A percentile compares a stretch with the other conserved stretches of the same genome.
Evolutionary conservation across 306 rosid species (phyloP).

Genomic region (Albizia julibrissin): DNA sequence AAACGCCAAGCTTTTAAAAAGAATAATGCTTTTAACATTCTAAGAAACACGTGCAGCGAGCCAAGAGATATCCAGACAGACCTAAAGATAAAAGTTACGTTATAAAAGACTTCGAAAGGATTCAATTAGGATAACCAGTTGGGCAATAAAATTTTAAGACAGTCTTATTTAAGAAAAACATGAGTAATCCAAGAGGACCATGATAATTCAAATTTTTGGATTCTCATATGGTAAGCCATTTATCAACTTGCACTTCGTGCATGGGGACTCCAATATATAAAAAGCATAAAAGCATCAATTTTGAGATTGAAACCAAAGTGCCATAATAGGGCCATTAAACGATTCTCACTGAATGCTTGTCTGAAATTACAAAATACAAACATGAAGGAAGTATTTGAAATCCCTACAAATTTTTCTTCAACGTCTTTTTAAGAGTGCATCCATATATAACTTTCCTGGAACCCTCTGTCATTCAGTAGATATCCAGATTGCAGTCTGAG

Average conservation of each 20-base stretch:
- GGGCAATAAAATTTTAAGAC: neutral
- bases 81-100: neutral
- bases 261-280: neutral
- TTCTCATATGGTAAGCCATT: neutral
- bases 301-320: neutral
- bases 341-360: constrained; percentile 26
- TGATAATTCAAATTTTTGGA: neutral
- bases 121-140: neutral
- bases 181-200: neutral
- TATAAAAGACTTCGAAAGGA: neutral
- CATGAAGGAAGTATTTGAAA: constrained; percentile 35
- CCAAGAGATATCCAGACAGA: neutral
- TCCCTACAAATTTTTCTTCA: constrained; percentile 37
- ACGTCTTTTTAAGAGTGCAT: constrained; percentile 69
- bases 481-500: constrained; percentile 5
- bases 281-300: constrained; percentile 3
- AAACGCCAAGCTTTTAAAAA: neutral
- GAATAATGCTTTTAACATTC: neutral
- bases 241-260: constrained; percentile 1
- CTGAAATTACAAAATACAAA: constrained; percentile 32
- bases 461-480: constrained; percentile 77
- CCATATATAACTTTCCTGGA: constrained; percentile 63
- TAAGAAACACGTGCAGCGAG: neutral
- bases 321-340: neutral
- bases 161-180: neutral